Percentiles rank a stretch among this genome's conserved stretches.
These are phyloP conservation scores for Ceratorhiza oryzae-sativae DNA, from an alignment of 1,284 basidiomycete species.

Conservation along the genomic window DNA sequence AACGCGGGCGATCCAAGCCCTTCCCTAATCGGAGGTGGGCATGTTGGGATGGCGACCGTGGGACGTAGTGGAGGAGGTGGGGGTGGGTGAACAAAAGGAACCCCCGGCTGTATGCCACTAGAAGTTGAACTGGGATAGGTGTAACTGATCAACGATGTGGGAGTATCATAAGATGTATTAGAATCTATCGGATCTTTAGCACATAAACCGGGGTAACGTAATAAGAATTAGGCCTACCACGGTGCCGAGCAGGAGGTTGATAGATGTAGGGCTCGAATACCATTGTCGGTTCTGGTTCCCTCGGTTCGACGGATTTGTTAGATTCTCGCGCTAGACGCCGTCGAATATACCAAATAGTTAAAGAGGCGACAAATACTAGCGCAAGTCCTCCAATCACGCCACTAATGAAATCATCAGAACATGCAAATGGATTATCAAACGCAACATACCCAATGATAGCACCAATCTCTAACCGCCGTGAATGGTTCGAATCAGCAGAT, in stretches of 20 bases:
- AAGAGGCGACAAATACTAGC: background rate
- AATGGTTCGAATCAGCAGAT: no score
- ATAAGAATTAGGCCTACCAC: background rate
- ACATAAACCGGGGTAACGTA: background rate
- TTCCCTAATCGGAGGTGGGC: background rate
- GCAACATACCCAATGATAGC: slow-evolving; percentile 9
- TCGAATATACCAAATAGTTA: background rate
- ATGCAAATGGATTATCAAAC: no score
- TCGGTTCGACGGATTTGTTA: background rate
- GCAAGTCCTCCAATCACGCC: slow-evolving; percentile 10
- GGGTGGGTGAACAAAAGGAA: background rate
- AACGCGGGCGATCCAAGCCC: background rate
- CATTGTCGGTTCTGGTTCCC: background rate
- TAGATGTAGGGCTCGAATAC: slow-evolving; percentile 7
- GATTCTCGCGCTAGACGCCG: background rate
- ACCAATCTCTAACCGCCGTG: background rate
- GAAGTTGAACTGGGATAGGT: background rate
- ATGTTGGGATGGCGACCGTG: background rate
- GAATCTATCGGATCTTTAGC: no score
- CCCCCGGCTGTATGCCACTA: background rate
- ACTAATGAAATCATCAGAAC: background rate
- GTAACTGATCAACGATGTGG: background rate
- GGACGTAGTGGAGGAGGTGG: background rate
- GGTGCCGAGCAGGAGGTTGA: background rate
- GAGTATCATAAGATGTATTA: background rate